Conservation (phyloP, 23 red algal species). For the Gracilariopsis chorda region DNA sequence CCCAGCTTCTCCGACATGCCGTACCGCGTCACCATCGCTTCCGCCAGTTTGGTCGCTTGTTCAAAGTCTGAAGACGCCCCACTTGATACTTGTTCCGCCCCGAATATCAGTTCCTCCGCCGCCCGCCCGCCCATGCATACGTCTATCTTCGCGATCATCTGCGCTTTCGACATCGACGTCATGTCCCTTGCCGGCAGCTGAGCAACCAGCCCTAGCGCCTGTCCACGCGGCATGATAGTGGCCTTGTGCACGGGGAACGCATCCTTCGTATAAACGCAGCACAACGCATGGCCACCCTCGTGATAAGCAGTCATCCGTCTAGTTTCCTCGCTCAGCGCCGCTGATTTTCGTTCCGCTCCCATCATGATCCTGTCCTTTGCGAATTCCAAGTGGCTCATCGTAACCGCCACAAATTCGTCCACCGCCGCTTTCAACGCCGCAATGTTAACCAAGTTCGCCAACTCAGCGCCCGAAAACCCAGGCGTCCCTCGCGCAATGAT, state of each 20-base stretch:
- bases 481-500: constrained; percentile 94
- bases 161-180: constrained; percentile 74
- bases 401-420: constrained; percentile 69
- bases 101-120: constrained; percentile 94
- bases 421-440: constrained; percentile 94
- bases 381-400: constrained; percentile 90
- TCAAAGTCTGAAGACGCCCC: constrained; percentile 91
- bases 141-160: constrained; percentile 94
- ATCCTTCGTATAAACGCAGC: constrained; percentile 80
- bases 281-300: constrained; percentile 95
- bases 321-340: constrained; percentile 75
- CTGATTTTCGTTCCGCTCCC: constrained; percentile 92
- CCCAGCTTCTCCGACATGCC: constrained; percentile 93
- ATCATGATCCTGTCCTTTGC: constrained; percentile 99
- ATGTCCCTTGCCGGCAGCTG: constrained; percentile 95
- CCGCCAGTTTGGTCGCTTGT: constrained; percentile 91
- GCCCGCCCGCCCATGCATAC: constrained; percentile 97
- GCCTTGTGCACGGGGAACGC: constrained; percentile 98
- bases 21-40: constrained; percentile 98
- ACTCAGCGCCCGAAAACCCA: constrained; percentile 95
- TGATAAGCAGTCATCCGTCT: constrained; percentile 90
- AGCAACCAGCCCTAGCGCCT: constrained; percentile 91
- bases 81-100: constrained; percentile 79
- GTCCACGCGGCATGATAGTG: constrained; percentile 94
- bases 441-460: constrained; percentile 97